A percentile compares a stretch with the other conserved stretches of the same genome.
These are phyloP conservation scores for Aphanomyces euteiches DNA, from an alignment of 352 stramenopile genomes.

Conservation along the genomic window DNA sequence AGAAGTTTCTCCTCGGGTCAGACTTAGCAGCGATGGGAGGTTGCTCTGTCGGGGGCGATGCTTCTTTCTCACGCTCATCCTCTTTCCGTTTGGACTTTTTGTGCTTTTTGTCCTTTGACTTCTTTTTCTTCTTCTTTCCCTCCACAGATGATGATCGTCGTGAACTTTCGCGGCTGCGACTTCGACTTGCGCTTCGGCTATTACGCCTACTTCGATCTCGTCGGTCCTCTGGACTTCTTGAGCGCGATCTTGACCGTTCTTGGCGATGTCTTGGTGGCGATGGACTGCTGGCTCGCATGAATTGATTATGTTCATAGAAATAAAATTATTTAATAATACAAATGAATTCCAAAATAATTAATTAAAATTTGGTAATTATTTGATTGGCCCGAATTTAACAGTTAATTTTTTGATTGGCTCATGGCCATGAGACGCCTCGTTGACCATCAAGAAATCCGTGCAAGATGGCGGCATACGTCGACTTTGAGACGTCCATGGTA, in stretches of 20 bases:
- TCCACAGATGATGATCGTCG: constrained; percentile 9
- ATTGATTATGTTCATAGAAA: background rate
- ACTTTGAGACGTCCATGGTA: constrained; percentile 82
- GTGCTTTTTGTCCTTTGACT: constrained; percentile 10
- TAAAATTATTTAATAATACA: background rate
- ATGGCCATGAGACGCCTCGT: too few species aligned
- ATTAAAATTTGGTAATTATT: background rate
- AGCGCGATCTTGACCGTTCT: background rate
- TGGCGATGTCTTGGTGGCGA: background rate
- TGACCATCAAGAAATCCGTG: too few species aligned
- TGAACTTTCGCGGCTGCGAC: constrained; percentile 12
- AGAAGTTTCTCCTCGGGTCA: constrained; percentile 16
- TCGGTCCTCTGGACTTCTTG: background rate
- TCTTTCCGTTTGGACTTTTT: constrained; percentile 9
- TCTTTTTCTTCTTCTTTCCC: constrained; percentile 19
- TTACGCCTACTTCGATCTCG: background rate
- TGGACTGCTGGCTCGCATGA: background rate
- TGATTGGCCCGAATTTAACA: background rate
- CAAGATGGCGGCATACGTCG: constrained; percentile 57
- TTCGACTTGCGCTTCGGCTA: background rate
- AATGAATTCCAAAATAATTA: constrained; percentile 10
- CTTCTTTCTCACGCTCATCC: constrained; percentile 2
- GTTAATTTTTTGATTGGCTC: too few species aligned
- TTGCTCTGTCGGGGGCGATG: background rate
- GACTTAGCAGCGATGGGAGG: background rate